Conservation (phyloP, 495 filamentous ascomycete genomes). For the Aspergillus bertholletiae region DNA sequence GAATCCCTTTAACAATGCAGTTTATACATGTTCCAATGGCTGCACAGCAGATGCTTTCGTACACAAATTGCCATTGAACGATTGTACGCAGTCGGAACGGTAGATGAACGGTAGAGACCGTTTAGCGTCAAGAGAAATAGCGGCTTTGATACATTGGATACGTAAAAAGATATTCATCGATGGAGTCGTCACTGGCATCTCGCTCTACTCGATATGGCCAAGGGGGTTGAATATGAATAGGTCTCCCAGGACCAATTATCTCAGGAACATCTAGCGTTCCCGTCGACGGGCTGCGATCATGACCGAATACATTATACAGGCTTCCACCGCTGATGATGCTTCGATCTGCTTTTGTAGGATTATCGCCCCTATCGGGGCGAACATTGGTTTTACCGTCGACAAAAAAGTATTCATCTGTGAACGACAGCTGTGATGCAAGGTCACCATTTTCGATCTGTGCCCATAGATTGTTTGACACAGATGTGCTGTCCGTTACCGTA, state of each 20-base stretch:
- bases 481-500: conserved; percentile 14
- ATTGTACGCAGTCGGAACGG: conserved; percentile 7
- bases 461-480: conserved; percentile 17
- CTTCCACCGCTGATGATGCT: conserved; percentile 16
- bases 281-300: conserved; percentile 16
- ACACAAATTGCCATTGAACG: background rate
- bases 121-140: conserved; percentile 12
- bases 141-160: conserved; percentile 15
- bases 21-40: background rate
- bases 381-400: conserved; percentile 30
- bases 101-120: background rate
- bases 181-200: conserved; percentile 14
- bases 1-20: background rate
- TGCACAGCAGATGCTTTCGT: background rate
- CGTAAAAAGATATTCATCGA: conserved; percentile 15
- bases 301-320: conserved; percentile 18
- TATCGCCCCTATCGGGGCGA: conserved; percentile 24
- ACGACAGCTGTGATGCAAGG: conserved; percentile 17
- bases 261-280: conserved; percentile 21
- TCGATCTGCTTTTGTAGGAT: conserved; percentile 21
- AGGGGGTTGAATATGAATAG: conserved; percentile 1
- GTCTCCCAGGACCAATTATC: conserved; percentile 12
- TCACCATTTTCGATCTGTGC: conserved; percentile 26
- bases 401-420: conserved; percentile 30
- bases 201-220: conserved; percentile 9